Percentiles rank a stretch among this genome's conserved stretches.
These are phyloP conservation scores for Dalbergia cultrata DNA, from an alignment of 306 rosid species.

Conservation along the genomic window DNA sequence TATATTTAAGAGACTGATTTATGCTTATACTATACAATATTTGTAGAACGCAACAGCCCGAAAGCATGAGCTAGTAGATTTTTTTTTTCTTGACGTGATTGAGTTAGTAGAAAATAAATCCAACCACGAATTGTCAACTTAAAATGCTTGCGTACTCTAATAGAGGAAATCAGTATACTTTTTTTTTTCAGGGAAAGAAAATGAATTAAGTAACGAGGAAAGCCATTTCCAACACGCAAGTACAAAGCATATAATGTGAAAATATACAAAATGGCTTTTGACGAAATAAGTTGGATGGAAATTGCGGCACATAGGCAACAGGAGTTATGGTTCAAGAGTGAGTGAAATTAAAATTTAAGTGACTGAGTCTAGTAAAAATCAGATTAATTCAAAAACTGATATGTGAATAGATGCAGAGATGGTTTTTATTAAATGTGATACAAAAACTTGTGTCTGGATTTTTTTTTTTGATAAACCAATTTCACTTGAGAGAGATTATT, in stretches of 20 bases:
- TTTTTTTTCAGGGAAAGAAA: background rate
- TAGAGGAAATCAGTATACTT: background rate
- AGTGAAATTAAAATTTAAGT: background rate
- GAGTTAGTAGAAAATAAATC: too few species aligned
- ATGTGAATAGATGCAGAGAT: too few species aligned
- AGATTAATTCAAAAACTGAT: too few species aligned
- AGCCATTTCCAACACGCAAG: background rate
- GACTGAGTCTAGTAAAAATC: background rate
- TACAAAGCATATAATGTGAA: background rate
- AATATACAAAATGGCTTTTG: conserved; percentile 10
- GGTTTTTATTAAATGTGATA: too few species aligned
- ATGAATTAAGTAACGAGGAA: background rate
- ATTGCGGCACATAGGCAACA: background rate
- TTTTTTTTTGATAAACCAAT: too few species aligned
- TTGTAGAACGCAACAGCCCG: background rate
- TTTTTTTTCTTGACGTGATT: too few species aligned
- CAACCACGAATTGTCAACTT: background rate
- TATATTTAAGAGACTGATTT: background rate
- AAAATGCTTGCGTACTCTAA: background rate
- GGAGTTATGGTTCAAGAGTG: background rate
- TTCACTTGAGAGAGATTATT: too few species aligned
- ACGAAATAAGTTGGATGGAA: conserved; percentile 5
- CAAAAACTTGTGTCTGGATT: too few species aligned
- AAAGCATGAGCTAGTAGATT: background rate
- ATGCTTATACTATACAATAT: too few species aligned